These are phyloP conservation scores for Perkinsus marinus DNA, from an alignment of 169 alveolate species.

Conservation along the genomic window DNA sequence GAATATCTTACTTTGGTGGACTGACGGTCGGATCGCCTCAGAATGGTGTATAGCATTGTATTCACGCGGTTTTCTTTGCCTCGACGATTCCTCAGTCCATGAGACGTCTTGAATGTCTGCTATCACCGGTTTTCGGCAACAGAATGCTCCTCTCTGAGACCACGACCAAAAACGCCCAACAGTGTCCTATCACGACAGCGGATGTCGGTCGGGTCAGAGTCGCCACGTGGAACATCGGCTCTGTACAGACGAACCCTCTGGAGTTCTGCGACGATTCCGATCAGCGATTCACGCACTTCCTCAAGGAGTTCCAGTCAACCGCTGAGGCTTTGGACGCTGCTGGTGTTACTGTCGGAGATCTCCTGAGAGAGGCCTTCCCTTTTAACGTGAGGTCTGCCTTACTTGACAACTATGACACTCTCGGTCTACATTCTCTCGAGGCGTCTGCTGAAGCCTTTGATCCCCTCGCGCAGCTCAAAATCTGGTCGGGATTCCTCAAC, in stretches of 20 bases:
- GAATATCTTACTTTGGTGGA: no score
- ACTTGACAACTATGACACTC: not conserved
- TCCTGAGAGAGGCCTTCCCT: not conserved
- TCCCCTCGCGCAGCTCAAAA: not conserved
- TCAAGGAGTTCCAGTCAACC: not conserved
- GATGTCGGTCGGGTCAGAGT: not conserved
- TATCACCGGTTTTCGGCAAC: not conserved
- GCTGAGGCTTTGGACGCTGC: not conserved
- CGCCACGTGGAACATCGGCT: not conserved
- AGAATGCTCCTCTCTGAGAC: not conserved
- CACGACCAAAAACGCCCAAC: not conserved
- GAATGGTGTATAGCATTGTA: no score
- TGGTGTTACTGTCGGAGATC: not conserved
- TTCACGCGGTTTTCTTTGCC: no score
- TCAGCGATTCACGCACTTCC: not conserved
- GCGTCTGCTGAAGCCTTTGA: not conserved
- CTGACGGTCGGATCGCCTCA: no score
- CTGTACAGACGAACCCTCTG: not conserved
- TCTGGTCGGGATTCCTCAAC: not conserved
- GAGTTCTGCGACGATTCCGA: not conserved
- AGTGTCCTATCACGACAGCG: not conserved
- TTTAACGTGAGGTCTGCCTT: not conserved
- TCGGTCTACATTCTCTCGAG: not conserved
- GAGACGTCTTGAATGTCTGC: not conserved
- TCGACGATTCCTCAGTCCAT: not conserved